Conservation (phyloP, 179 eudicot genomes). For the Sideroxylon spinosum region DNA sequence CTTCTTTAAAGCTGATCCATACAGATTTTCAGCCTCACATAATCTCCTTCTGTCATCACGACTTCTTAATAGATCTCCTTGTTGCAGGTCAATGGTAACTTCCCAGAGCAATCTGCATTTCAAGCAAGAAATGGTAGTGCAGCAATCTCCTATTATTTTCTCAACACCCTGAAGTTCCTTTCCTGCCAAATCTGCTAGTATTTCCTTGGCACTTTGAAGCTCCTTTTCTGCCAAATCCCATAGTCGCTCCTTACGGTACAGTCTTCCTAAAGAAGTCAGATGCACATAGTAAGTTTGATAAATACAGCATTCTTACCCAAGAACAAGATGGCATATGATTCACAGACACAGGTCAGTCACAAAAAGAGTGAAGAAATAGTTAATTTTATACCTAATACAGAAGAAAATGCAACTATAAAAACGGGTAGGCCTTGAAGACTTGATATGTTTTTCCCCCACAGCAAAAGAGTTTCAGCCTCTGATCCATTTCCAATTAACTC, state of each 20-base stretch:
- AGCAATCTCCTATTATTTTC: conserved; percentile 41
- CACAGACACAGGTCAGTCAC: neutral
- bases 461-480: conserved; percentile 76
- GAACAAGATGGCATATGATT: neutral
- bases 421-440: conserved; percentile 53
- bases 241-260: conserved; percentile 53
- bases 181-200: conserved; percentile 51
- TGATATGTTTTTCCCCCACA: conserved; percentile 69
- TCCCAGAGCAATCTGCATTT: conserved; percentile 60
- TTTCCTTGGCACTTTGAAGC: conserved; percentile 49
- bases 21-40: conserved; percentile 40
- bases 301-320: conserved; percentile 7
- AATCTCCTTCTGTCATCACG: conserved; percentile 23
- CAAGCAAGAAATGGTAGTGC: conserved; percentile 44
- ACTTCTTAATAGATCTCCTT: conserved; percentile 54
- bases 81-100: conserved; percentile 51
- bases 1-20: conserved; percentile 46
- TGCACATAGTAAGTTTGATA: neutral
- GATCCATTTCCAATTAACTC: conserved; percentile 77
- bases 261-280: conserved; percentile 49
- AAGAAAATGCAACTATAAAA: conserved; percentile 59
- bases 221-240: conserved; percentile 64
- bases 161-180: conserved; percentile 55
- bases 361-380: neutral
- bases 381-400: conserved; percentile 53